A percentile compares a stretch with the other conserved stretches of the same genome.
Evolutionary conservation across 441 rosid genomes (phyloP).

Genomic region (Arabidopsis lyrata): DNA sequence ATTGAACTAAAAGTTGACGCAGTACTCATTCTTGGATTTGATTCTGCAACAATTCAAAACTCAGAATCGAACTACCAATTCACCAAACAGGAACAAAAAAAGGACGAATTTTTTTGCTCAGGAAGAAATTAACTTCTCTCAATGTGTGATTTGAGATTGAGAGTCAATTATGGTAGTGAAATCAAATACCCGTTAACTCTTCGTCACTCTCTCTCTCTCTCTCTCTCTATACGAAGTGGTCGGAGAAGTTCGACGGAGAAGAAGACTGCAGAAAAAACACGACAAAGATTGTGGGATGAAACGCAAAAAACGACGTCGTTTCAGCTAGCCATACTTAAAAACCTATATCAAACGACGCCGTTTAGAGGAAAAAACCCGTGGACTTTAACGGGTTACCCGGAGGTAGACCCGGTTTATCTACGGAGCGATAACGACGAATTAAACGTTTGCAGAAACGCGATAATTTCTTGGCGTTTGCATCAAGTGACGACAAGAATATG

Average conservation of each 20-base stretch:
- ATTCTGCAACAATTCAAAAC: not conserved
- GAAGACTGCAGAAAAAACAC: not conserved
- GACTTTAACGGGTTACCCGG: no score
- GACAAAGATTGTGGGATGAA: not conserved
- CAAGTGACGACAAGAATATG: no score
- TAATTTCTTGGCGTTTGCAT: no score
- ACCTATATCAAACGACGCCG: no score
- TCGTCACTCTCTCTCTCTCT: not conserved
- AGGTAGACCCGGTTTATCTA: no score
- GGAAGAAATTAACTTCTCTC: not conserved
- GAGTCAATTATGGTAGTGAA: not conserved
- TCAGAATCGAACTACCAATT: not conserved
- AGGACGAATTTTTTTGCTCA: not conserved
- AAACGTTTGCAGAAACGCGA: no score
- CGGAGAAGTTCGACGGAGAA: conserved; percentile 8
- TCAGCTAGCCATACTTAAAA: no score
- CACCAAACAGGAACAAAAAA: not conserved
- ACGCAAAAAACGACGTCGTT: not conserved
- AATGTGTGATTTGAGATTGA: not conserved
- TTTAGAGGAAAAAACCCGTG: no score
- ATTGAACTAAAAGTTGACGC: conserved; percentile 35
- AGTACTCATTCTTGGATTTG: conserved; percentile 33
- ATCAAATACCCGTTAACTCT: not conserved
- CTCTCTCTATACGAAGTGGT: not conserved
- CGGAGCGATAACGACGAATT: no score